Conservation (phyloP, 805 yeast species). For the Citeromyces matritensis region DNA sequence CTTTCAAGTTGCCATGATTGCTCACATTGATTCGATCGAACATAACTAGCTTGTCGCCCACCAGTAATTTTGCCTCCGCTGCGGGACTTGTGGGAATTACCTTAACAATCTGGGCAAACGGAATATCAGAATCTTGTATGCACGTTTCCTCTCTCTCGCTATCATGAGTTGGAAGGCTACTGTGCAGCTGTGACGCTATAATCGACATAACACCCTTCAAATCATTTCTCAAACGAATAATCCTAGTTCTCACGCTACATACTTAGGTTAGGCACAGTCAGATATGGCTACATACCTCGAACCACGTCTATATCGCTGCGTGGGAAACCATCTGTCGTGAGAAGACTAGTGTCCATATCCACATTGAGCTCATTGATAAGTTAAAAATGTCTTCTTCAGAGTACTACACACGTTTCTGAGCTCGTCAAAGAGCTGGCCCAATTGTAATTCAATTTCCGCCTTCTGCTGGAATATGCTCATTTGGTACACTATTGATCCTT, state of each 20-base stretch:
- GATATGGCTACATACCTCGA: slow-evolving; percentile 12
- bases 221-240: slow-evolving; percentile 63
- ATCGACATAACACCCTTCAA: slow-evolving; percentile 28
- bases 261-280: slow-evolving; percentile 11
- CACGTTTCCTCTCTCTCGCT: not conserved
- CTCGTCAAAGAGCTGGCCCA: too few species aligned
- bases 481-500: too few species aligned
- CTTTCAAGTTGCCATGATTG: slow-evolving; percentile 34
- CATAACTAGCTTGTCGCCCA: slow-evolving; percentile 35
- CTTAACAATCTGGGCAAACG: slow-evolving; percentile 40
- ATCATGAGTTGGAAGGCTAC: not conserved
- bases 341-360: slow-evolving; percentile 50
- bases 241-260: slow-evolving; percentile 43
- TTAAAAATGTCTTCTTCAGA: not conserved
- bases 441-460: too few species aligned
- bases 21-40: slow-evolving; percentile 41
- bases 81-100: slow-evolving; percentile 48
- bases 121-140: slow-evolving; percentile 11
- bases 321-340: slow-evolving; percentile 74
- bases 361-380: slow-evolving; percentile 18
- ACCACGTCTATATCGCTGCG: slow-evolving; percentile 73
- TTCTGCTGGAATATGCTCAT: too few species aligned
- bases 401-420: not conserved
- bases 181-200: slow-evolving; percentile 27
- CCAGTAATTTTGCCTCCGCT: slow-evolving; percentile 29